These are phyloP conservation scores for Trichoderma parareesei DNA, from an alignment of 495 filamentous ascomycete genomes.

Conservation along the genomic window DNA sequence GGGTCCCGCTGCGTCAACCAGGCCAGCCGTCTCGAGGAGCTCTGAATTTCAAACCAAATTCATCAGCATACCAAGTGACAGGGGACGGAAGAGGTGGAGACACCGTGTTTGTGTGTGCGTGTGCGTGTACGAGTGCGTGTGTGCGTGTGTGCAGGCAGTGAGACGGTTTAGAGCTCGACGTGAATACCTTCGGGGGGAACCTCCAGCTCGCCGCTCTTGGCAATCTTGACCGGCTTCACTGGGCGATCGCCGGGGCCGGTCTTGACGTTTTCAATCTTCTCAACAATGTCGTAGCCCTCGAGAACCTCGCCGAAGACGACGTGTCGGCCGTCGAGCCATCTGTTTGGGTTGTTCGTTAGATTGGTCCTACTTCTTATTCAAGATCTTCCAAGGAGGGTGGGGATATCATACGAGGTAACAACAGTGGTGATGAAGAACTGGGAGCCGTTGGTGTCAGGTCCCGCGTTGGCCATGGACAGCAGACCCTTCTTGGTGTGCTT, in stretches of 20 bases:
- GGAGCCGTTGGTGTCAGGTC: conserved; percentile 95
- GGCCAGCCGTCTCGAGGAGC: background rate
- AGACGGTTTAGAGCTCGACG: conserved; percentile 70
- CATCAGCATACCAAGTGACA: conserved; percentile 7
- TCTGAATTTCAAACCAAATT: conserved; percentile 2
- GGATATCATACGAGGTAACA: conserved; percentile 58
- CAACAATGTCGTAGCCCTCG: conserved; percentile 85
- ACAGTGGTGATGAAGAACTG: conserved; percentile 97
- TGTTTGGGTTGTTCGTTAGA: conserved; percentile 24
- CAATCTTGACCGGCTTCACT: conserved; percentile 68
- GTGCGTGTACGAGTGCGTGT: too few relatives aligned
- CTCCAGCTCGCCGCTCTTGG: conserved; percentile 86
- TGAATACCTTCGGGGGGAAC: conserved; percentile 96
- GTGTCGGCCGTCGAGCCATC: conserved; percentile 83
- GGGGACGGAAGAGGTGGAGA: background rate
- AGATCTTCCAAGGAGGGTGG: background rate
- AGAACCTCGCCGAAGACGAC: conserved; percentile 90
- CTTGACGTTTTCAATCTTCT: conserved; percentile 72
- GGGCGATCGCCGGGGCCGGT: conserved; percentile 72
- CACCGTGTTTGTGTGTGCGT: background rate
- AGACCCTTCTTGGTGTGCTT: conserved; percentile 61
- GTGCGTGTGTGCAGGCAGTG: conserved; percentile 11
- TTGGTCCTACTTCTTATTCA: conserved; percentile 4
- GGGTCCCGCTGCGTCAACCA: background rate
- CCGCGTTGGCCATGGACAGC: conserved; percentile 91